Evolutionary conservation across 2,329 filamentous ascomycete species (phyloP).

Genomic region (Tothia fuscella): DNA sequence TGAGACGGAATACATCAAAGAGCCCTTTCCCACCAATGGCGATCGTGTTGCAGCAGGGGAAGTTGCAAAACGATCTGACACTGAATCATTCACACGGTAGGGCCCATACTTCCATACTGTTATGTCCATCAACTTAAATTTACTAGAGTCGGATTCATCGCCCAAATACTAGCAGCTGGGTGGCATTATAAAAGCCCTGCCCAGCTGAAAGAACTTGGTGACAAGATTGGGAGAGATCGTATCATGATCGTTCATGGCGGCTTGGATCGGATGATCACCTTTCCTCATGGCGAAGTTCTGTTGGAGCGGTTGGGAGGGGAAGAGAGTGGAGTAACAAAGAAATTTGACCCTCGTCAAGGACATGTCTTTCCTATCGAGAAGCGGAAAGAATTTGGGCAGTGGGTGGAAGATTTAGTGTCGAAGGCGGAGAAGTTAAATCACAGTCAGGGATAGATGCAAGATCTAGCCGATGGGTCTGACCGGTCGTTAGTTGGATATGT

Average conservation of each 20-base stretch:
- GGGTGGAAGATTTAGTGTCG: slow-evolving; percentile 47
- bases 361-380: slow-evolving; percentile 67
- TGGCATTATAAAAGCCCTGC: slow-evolving; percentile 64
- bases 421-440: slow-evolving; percentile 27
- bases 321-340: slow-evolving; percentile 33
- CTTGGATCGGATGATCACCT: slow-evolving; percentile 64
- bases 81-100: slow-evolving; percentile 49
- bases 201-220: slow-evolving; percentile 54
- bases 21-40: slow-evolving; percentile 59
- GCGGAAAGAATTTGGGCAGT: slow-evolving; percentile 52
- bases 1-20: slow-evolving; percentile 28
- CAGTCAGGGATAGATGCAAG: too few relatives aligned
- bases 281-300: slow-evolving; percentile 57
- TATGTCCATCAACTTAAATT: not conserved
- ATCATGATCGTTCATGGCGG: slow-evolving; percentile 71
- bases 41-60: slow-evolving; percentile 76
- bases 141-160: slow-evolving; percentile 52
- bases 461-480: too few relatives aligned
- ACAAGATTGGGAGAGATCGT: slow-evolving; percentile 57
- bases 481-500: too few relatives aligned
- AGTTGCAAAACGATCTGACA: slow-evolving; percentile 55
- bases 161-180: slow-evolving; percentile 66
- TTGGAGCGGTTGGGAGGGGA: slow-evolving; percentile 53
- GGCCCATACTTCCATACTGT: not conserved
- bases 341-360: slow-evolving; percentile 58